These are phyloP conservation scores for Malbranchea zuffiana DNA, from an alignment of 2,329 filamentous ascomycete genomes.

Conservation along the genomic window DNA sequence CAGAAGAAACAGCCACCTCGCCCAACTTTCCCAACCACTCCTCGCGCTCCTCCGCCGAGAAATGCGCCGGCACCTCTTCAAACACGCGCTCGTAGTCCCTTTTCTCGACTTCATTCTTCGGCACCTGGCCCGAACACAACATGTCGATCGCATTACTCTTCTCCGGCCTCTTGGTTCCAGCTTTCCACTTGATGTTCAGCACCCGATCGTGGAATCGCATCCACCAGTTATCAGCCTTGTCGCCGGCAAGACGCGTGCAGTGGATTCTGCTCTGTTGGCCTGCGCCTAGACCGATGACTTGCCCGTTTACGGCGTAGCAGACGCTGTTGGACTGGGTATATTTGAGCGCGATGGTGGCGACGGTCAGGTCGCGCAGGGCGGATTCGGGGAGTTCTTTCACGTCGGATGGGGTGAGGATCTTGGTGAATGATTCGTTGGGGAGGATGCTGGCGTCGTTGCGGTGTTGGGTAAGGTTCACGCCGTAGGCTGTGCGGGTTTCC, in stretches of 20 bases:
- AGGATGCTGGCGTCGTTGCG: slow-evolving; percentile 86
- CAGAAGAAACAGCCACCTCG: slow-evolving; percentile 73
- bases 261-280: slow-evolving; percentile 97
- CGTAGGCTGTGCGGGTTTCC: slow-evolving; percentile 82
- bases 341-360: slow-evolving; percentile 94
- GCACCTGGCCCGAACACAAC: slow-evolving; percentile 81
- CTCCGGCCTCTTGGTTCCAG: slow-evolving; percentile 88
- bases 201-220: slow-evolving; percentile 92
- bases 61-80: slow-evolving; percentile 72
- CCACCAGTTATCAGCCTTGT: slow-evolving; percentile 99
- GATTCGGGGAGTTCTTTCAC: slow-evolving; percentile 60
- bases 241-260: slow-evolving; percentile 91
- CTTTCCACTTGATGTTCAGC: slow-evolving; percentile 87
- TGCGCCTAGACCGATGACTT: slow-evolving; percentile 86
- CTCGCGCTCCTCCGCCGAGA: slow-evolving; percentile 72
- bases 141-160: slow-evolving; percentile 98
- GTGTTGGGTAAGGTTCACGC: slow-evolving; percentile 75
- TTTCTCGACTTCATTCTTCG: slow-evolving; percentile 70
- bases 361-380: slow-evolving; percentile 78
- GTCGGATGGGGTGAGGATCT: slow-evolving; percentile 77
- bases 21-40: slow-evolving; percentile 72
- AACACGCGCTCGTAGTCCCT: slow-evolving; percentile 82
- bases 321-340: slow-evolving; percentile 99
- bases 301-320: slow-evolving; percentile 89
- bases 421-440: slow-evolving; percentile 68